Base-by-base conservation (phyloP, 345 rosid genomes). In the Eutrema japonicum region DNA sequence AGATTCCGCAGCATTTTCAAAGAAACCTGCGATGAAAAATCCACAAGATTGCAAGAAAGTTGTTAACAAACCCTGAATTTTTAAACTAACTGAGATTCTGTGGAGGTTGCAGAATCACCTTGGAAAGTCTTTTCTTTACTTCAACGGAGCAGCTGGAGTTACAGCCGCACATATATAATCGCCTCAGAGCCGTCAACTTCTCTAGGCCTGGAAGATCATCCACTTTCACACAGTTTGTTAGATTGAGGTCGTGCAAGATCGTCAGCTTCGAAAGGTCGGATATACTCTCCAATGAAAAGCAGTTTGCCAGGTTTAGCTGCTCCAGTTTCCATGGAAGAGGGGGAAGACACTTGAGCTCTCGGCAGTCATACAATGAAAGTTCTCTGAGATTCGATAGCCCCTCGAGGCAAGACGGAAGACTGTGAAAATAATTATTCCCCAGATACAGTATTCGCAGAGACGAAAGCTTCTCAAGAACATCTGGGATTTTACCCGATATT, bases 1-100 rank as follows among this genome's bases (percentile, higher is more conserved):
- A 85, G 73, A 71, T 76, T 53, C 68, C 29, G 38, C 36, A 88
- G 32, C 55, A 75, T 70, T 79, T 74, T 88, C 70, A 87, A 35
- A 67, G 52, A 71, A 60, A 56, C 89, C 90, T 88, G 78, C 66
- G 55, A 8, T 45, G n/a, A 64, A 10, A 16, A 48, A 8, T 37
- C 30, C 13, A 50, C 37, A 43, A 4, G 49, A 18, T 26, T 58
- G n/a, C 5, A 68, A 69, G 58, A n/a, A 67, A 37, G 38, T 27
- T 68, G 13, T n/a, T 22, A 55, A n/a, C 35, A 55, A 1, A 33
- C 37, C 2, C 1, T 50, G 5, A 61, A 16, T 16, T 16, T 16
- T 16, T 16, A 16, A 16, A 16, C 16, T 16, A 16, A 16, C 16
- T 16, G 16, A 16, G 51, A 36, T 61, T 61, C 0, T 6, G 10